phyloP scores from a whole-genome alignment of 345 rosid genomes.

The Atalantia buxifolia region DNA sequence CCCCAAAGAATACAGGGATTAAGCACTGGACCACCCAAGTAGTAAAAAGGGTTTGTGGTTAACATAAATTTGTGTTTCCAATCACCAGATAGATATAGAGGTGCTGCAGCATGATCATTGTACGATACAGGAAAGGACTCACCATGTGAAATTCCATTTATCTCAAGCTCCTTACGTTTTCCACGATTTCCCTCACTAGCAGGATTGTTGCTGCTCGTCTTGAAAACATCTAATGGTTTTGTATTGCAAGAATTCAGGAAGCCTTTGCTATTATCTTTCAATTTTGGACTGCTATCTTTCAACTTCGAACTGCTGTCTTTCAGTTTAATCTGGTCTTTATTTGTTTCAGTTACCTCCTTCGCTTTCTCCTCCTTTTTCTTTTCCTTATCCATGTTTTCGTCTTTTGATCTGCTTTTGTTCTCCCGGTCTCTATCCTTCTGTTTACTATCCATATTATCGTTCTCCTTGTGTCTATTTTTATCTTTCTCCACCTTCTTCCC shows the following conservation, averaged over 20 bases:
- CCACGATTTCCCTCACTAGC: slow-evolving; percentile 29
- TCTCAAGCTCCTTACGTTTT: slow-evolving; percentile 56
- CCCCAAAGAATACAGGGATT: slow-evolving; percentile 13
- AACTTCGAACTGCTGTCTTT: slow-evolving; percentile 14
- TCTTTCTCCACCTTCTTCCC: slow-evolving; percentile 35
- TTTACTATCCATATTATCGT: slow-evolving; percentile 28
- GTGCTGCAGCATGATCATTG: slow-evolving; percentile 15
- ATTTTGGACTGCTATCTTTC: slow-evolving; percentile 15
- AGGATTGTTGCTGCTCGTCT: slow-evolving; percentile 14
- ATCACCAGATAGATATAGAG: slow-evolving; percentile 15
- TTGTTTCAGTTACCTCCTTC: slow-evolving; percentile 30
- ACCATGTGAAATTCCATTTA: slow-evolving; percentile 68
- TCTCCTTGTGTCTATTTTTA: slow-evolving; percentile 31
- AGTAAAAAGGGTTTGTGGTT: slow-evolving; percentile 2
- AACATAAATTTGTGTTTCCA: slow-evolving; percentile 16
- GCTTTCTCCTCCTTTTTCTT: slow-evolving; percentile 41
- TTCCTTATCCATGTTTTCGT: slow-evolving; percentile 32
- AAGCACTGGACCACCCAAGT: slow-evolving; percentile 15
- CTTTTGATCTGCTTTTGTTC: slow-evolving; percentile 30
- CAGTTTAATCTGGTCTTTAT: slow-evolving; percentile 33
- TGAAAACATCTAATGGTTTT: slow-evolving; percentile 14
- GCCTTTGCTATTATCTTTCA: slow-evolving; percentile 20
- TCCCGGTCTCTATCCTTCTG: slow-evolving; percentile 27
- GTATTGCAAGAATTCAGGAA: slow-evolving; percentile 16
- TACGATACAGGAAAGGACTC: slow-evolving; percentile 34